Conservation (phyloP, 2,329 filamentous ascomycete species). For the Hymenoscyphus repandus region DNA sequence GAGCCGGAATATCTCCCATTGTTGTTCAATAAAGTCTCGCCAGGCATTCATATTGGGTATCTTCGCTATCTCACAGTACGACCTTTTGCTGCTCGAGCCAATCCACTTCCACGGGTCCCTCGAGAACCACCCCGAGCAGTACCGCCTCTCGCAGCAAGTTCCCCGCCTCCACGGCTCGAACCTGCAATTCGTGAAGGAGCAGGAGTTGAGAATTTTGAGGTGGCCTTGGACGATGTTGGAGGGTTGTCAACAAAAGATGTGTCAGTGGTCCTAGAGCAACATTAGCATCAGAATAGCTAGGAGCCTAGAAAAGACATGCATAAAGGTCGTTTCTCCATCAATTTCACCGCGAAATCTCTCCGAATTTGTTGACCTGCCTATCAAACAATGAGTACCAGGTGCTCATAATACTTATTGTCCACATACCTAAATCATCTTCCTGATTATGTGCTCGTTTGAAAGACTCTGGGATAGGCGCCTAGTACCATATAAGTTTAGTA, state of each 20-base stretch:
- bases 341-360: slow-evolving; percentile 34
- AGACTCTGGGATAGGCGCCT: slow-evolving; percentile 81
- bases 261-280: slow-evolving; percentile 68
- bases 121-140: slow-evolving; percentile 27
- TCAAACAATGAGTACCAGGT: slow-evolving; percentile 10
- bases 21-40: neutral
- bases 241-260: slow-evolving; percentile 89
- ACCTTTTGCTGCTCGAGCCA: slow-evolving; percentile 30
- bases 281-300: slow-evolving; percentile 4
- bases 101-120: slow-evolving; percentile 30
- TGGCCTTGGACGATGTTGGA: slow-evolving; percentile 46
- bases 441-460: slow-evolving; percentile 63
- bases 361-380: slow-evolving; percentile 32
- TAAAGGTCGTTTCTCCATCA: slow-evolving; percentile 75
- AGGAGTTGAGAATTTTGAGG: slow-evolving; percentile 35
- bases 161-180: slow-evolving; percentile 19
- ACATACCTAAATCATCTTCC: slow-evolving; percentile 44
- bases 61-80: slow-evolving; percentile 25
- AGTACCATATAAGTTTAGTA: slow-evolving; percentile 4
- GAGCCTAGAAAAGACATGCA: slow-evolving; percentile 46
- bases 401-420: neutral
- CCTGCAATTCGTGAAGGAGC: slow-evolving; percentile 27
- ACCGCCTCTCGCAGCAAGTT: slow-evolving; percentile 28
- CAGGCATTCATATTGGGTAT: slow-evolving; percentile 9
- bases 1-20: slow-evolving; percentile 3